Percentiles rank a stretch among this genome's conserved stretches.
Conservation (phyloP, 768 basidiomycete genomes). For the Cystobasidium onofrii region DNA sequence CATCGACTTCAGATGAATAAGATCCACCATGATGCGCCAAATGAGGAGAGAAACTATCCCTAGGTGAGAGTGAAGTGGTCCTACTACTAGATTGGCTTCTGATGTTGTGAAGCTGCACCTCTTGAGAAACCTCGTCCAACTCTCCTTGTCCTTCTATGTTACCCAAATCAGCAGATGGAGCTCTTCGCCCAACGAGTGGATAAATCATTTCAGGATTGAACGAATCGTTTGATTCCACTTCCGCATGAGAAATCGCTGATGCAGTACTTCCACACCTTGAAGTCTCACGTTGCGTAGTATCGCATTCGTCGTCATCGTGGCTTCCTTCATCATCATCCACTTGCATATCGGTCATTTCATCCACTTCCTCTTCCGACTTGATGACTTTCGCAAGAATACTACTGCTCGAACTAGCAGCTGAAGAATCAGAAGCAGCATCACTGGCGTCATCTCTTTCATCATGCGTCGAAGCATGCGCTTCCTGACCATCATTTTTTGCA, state of each 20-base stretch:
- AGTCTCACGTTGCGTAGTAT: not conserved
- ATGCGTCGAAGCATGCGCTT: not conserved
- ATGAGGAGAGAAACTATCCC: constrained; percentile 29
- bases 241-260: not conserved
- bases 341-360: not conserved
- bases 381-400: not conserved
- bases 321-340: not conserved
- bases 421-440: not conserved
- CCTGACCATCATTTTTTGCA: not conserved
- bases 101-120: not conserved
- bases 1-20: not conserved
- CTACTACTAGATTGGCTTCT: constrained; percentile 16
- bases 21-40: not conserved
- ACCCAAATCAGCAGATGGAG: not conserved
- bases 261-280: not conserved
- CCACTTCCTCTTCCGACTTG: constrained; percentile 25
- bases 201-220: constrained; percentile 14
- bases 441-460: not conserved
- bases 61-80: constrained; percentile 16
- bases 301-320: not conserved
- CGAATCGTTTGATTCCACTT: constrained; percentile 3
- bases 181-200: not conserved
- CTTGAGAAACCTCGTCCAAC: not conserved
- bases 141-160: not conserved
- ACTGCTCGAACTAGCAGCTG: constrained; percentile 2